A percentile compares a stretch with the other conserved stretches of the same genome.
Evolutionary conservation across 176 grass and related monocot species (phyloP).

Genomic region (Triticum dicoccoides): DNA sequence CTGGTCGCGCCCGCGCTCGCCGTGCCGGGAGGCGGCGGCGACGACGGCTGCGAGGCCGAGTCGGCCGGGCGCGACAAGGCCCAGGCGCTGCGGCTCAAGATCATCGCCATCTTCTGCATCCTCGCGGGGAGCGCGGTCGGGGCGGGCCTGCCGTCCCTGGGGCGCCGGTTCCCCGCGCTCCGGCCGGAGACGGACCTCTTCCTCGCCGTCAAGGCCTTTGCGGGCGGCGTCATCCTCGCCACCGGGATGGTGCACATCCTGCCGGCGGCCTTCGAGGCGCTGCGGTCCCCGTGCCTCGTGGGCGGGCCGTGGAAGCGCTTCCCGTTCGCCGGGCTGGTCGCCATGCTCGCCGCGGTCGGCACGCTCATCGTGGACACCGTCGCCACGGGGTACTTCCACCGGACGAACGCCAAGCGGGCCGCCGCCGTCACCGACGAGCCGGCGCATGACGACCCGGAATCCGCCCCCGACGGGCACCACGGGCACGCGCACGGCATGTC

Average conservation of each 20-base stretch:
- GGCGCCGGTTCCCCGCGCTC: slow-evolving; percentile 46
- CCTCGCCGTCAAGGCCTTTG: slow-evolving; percentile 62
- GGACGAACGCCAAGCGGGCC: slow-evolving; percentile 21
- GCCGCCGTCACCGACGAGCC: slow-evolving; percentile 27
- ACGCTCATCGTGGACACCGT: slow-evolving; percentile 61
- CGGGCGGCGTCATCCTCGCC: slow-evolving; percentile 73
- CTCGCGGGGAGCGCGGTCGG: slow-evolving; percentile 45
- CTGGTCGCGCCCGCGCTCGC: background rate
- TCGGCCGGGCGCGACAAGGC: slow-evolving; percentile 46
- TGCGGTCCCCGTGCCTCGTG: slow-evolving; percentile 47
- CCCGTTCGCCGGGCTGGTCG: slow-evolving; percentile 47
- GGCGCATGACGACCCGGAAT: background rate
- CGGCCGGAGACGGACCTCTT: slow-evolving; percentile 46
- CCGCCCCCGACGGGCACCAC: slow-evolving; percentile 15
- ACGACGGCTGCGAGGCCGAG: slow-evolving; percentile 33
- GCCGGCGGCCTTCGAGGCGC: slow-evolving; percentile 52
- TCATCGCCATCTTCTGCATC: slow-evolving; percentile 64
- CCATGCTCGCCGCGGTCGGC: slow-evolving; percentile 64
- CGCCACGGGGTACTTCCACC: slow-evolving; percentile 63
- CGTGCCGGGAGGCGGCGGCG: slow-evolving; percentile 18
- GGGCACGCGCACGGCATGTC: slow-evolving; percentile 43
- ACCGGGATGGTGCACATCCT: slow-evolving; percentile 71
- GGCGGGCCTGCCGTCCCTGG: slow-evolving; percentile 33
- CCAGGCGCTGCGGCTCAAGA: slow-evolving; percentile 43
- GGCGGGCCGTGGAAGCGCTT: slow-evolving; percentile 43